Evolutionary conservation across 805 yeast species (phyloP), one percentile per base, ranked within the genome.

Genomic region (Spathaspora girioi): DNA sequence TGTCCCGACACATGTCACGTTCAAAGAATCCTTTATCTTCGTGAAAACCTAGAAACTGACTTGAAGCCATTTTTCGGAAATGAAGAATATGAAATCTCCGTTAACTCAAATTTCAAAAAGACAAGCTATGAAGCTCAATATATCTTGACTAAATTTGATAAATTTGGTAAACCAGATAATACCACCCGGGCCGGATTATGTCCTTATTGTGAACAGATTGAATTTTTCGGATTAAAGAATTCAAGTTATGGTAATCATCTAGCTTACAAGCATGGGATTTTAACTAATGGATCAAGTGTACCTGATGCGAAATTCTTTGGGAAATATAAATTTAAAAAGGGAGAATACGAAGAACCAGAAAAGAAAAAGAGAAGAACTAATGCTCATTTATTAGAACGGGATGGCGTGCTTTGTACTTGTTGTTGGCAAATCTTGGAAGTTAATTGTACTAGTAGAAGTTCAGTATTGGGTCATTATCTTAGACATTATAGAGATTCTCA

Each of bases 251-350:
- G 68, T 6, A 63, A 70, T 5, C 73, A 68, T 51, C 54, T 69
- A 54, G 65, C 72, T 4, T 56, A 65, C 43, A 70, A 66, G 49
- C 73, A 69, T 54, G 73, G 73, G 4, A 59, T 69, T 6, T 62
- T 60, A 32, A 65, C 71, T 42, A 66, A 66, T 52, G 66, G 65
- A 31, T 63, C 56, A 45, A 55, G 64, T 17, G 64, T 65, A 1
- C 73, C 73, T 0, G 68, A 69, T 44, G 70, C 69, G 1, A 47
- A 67, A 7, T 61, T 63, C 51, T 63, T 57, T 40, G 73, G 71
- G 2, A 51, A 49, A 18, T 69, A 67, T 52, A 54, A 50, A 5
- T 49, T 66, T 38, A 54, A 50, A 15, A 59, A 66, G 32, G 59
- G 65, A 9, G 64, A 59, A 18, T 55, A 56, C 40, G 55, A 49